phyloP scores from a whole-genome alignment of 805 yeast genomes.

The Millerozyma acaciae region DNA sequence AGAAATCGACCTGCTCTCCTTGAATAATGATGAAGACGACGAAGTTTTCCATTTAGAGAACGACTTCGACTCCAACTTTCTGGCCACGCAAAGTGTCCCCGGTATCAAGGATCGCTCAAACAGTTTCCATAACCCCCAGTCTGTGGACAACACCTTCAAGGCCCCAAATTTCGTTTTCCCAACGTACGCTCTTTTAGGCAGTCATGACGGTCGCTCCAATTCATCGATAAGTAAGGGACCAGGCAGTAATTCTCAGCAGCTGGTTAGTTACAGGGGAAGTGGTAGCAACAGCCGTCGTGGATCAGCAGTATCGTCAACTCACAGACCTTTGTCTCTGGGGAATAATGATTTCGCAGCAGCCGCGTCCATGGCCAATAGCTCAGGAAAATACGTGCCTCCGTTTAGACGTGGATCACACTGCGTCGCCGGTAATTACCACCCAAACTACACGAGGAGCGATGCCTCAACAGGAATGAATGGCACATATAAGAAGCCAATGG shows the following conservation, averaged over 20 bases:
- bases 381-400: constrained; percentile 71
- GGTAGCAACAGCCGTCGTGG: constrained; percentile 9
- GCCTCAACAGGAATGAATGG: background rate
- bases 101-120: too few relatives aligned
- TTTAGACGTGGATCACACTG: constrained; percentile 51
- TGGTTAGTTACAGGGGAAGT: background rate
- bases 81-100: too few relatives aligned
- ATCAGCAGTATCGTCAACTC: constrained; percentile 1
- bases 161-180: constrained; percentile 15
- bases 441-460: background rate
- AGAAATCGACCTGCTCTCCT: constrained; percentile 30
- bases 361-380: constrained; percentile 9
- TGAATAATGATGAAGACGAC: constrained; percentile 27
- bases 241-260: background rate
- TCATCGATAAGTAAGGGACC: background rate
- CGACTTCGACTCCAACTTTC: constrained; percentile 24
- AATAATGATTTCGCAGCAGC: constrained; percentile 7
- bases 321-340: constrained; percentile 4
- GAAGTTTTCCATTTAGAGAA: constrained; percentile 43
- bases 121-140: background rate
- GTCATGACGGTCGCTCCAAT: background rate
- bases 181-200: constrained; percentile 7
- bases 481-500: background rate
- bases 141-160: constrained; percentile 9
- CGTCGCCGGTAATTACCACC: background rate